These are phyloP conservation scores for Yamadazyma sp. DNA, from an alignment of 1,139 yeast genomes.

Conservation along the genomic window DNA sequence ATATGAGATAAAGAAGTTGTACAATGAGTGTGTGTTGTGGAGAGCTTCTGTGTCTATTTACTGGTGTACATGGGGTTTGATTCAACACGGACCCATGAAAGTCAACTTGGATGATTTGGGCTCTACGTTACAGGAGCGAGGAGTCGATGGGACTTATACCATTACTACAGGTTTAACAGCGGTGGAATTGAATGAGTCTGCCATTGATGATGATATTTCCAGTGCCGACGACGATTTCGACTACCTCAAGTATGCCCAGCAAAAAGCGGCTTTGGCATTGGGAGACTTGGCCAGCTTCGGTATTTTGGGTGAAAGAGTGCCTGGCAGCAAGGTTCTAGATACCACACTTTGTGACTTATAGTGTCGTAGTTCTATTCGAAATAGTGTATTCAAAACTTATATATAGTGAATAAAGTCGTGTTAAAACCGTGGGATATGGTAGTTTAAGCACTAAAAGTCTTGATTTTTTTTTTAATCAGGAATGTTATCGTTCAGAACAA, in stretches of 20 bases:
- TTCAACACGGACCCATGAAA: slow-evolving; percentile 59
- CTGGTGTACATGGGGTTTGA: slow-evolving; percentile 93
- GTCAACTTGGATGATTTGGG: slow-evolving; percentile 14
- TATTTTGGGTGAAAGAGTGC: slow-evolving; percentile 32
- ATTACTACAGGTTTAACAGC: slow-evolving; percentile 37
- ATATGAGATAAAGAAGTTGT: slow-evolving; percentile 55
- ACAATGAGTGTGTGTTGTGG: slow-evolving; percentile 73
- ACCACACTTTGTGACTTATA: slow-evolving; percentile 27
- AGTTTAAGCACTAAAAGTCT: neutral
- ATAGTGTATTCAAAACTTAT: too few species aligned
- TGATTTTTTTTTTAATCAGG: too few species aligned
- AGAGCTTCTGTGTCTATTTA: slow-evolving; percentile 74
- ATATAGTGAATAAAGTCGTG: neutral
- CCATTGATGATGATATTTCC: slow-evolving; percentile 34
- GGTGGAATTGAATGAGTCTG: slow-evolving; percentile 25
- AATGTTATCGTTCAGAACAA: slow-evolving; percentile 76
- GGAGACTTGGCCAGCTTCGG: slow-evolving; percentile 74
- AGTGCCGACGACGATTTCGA: slow-evolving; percentile 73
- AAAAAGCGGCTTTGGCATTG: slow-evolving; percentile 70
- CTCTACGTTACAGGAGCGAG: slow-evolving; percentile 24
- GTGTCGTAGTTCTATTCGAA: too few species aligned
- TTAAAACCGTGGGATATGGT: neutral
- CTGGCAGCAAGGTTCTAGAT: slow-evolving; percentile 35
- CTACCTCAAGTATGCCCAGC: slow-evolving; percentile 70
- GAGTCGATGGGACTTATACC: slow-evolving; percentile 41